Conservation (phyloP, 441 rosid species). For the Metrosideros polymorpha region DNA sequence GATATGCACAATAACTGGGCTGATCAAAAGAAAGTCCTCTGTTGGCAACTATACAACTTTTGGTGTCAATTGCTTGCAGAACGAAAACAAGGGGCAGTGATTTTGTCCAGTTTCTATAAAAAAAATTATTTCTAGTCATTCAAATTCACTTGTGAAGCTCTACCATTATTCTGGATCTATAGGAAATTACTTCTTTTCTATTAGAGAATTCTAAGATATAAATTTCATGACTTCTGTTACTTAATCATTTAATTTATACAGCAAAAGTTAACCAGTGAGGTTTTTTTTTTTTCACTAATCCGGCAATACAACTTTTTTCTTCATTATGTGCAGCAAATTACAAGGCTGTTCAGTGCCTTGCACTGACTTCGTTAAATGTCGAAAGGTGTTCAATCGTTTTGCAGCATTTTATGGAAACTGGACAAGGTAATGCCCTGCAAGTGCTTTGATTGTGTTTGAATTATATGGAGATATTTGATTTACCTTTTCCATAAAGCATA, state of each 20-base stretch:
- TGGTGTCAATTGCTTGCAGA: background rate
- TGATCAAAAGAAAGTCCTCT: background rate
- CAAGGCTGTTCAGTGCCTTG: constrained; percentile 89
- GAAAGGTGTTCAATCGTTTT: constrained; percentile 75
- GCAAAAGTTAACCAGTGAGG: background rate
- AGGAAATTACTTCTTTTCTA: background rate
- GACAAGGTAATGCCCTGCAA: constrained; percentile 47
- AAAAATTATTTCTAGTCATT: background rate
- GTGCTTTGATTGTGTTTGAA: background rate
- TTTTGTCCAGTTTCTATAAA: background rate
- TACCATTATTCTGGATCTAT: background rate
- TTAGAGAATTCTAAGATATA: background rate
- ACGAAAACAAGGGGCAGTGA: background rate
- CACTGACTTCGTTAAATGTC: constrained; percentile 62
- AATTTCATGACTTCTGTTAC: background rate
- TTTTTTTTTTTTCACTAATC: background rate
- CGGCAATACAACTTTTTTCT: background rate
- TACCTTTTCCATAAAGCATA: background rate
- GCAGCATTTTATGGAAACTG: constrained; percentile 52
- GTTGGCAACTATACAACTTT: background rate
- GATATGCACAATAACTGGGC: background rate
- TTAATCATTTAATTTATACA: background rate
- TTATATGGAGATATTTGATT: background rate
- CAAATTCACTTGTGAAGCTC: background rate
- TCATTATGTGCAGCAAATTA: constrained; percentile 59